Evolutionary conservation across 305 asterid species (phyloP).

Genomic region (Nicotiana rustica): DNA sequence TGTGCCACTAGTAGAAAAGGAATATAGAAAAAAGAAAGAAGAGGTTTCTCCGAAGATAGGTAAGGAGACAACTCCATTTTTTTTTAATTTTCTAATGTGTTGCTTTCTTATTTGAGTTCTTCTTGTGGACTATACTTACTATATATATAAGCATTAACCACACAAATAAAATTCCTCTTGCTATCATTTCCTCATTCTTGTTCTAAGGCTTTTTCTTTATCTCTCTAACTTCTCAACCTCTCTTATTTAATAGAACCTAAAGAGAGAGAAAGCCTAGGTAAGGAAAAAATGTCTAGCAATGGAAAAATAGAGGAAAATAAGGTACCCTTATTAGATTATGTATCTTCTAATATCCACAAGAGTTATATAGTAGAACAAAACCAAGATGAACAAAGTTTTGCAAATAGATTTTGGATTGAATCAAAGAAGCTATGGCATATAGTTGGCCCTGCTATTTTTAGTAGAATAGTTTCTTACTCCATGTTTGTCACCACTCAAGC

Average conservation of each 20-base stretch:
- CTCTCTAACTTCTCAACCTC: neutral
- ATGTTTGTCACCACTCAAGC: conserved; percentile 81
- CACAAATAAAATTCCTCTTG: neutral
- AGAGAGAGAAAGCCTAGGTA: neutral
- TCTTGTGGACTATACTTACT: neutral
- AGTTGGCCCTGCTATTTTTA: conserved; percentile 93
- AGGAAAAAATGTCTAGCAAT: conserved; percentile 35
- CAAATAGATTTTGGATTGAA: conserved; percentile 57
- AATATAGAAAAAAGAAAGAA: no score
- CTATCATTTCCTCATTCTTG: neutral
- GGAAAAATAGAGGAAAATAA: conserved; percentile 44
- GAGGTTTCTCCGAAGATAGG: neutral
- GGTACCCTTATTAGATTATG: conserved; percentile 52
- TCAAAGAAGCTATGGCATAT: conserved; percentile 83
- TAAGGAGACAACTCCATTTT: neutral
- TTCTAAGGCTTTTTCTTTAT: neutral
- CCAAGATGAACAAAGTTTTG: conserved; percentile 36
- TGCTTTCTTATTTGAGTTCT: neutral
- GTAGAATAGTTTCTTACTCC: conserved; percentile 69
- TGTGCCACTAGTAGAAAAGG: neutral
- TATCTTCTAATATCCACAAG: conserved; percentile 31
- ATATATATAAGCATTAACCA: neutral
- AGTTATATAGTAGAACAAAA: conserved; percentile 30
- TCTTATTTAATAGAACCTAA: neutral
- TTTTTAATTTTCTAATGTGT: neutral